Conservation (phyloP, 2,329 filamentous ascomycete species). For the Curvularia spicifera region DNA sequence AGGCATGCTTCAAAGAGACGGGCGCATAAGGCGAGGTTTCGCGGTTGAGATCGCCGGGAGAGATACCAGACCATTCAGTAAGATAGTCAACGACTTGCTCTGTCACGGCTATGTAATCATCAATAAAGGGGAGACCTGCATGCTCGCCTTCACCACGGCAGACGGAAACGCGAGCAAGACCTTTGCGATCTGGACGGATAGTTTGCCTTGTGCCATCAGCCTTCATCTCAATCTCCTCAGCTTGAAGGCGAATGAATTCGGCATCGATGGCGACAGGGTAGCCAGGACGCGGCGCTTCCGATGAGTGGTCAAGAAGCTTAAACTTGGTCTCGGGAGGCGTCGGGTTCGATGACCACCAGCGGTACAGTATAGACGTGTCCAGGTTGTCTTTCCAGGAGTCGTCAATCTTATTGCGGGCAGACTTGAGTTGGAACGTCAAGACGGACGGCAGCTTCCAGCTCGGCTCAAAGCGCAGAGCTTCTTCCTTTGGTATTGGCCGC, state of each 20-base stretch:
- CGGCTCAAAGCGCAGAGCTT: constrained; percentile 87
- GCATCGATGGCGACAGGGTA: constrained; percentile 90
- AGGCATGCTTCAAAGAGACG: constrained; percentile 85
- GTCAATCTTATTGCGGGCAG: constrained; percentile 81
- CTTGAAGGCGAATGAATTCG: constrained; percentile 91
- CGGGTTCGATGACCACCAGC: constrained; percentile 64
- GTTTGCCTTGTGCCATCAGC: constrained; percentile 92
- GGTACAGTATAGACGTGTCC: constrained; percentile 83
- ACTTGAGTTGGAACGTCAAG: constrained; percentile 82
- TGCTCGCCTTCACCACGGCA: constrained; percentile 78
- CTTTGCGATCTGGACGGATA: constrained; percentile 87
- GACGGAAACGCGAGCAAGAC: constrained; percentile 90
- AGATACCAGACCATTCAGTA: constrained; percentile 92
- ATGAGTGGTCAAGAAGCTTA: constrained; percentile 60
- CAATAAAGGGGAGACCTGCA: constrained; percentile 88
- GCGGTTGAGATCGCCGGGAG: constrained; percentile 81
- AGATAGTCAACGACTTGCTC: constrained; percentile 95
- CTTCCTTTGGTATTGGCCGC: constrained; percentile 75
- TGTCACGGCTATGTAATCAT: constrained; percentile 92
- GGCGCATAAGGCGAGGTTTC: constrained; percentile 80
- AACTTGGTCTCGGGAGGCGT: constrained; percentile 62
- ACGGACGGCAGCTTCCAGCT: constrained; percentile 93
- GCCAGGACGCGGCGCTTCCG: constrained; percentile 72
- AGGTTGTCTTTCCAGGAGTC: constrained; percentile 83
- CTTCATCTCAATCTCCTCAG: constrained; percentile 95